phyloP scores from a whole-genome alignment of 2,329 filamentous ascomycete species.

The Dactylonectria estremocensis region DNA sequence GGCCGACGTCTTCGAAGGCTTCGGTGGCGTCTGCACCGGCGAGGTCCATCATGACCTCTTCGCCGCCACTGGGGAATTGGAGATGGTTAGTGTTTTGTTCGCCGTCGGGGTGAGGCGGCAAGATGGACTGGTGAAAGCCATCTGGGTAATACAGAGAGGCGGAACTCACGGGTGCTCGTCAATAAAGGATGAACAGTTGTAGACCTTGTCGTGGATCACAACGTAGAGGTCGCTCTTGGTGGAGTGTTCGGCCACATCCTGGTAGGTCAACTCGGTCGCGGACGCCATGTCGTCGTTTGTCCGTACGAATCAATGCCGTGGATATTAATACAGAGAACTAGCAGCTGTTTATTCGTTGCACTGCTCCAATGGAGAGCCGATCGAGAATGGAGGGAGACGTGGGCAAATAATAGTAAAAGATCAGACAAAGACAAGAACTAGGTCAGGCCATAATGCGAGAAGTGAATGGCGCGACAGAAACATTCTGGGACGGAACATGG shows the following conservation, averaged over 20 bases:
- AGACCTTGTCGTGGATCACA: slow-evolving; percentile 92
- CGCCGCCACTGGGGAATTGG: slow-evolving; percentile 17
- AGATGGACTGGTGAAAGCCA: not conserved
- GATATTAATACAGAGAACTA: too few relatives aligned
- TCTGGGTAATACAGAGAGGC: not conserved
- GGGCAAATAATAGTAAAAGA: not conserved
- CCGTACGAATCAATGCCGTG: not conserved
- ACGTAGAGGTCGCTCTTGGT: slow-evolving; percentile 90
- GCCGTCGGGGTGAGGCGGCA: not conserved
- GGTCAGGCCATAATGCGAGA: not conserved
- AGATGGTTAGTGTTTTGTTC: not conserved
- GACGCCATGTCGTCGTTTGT: slow-evolving; percentile 15
- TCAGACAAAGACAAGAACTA: not conserved
- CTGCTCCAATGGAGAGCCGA: not conserved
- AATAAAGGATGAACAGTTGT: slow-evolving; percentile 84
- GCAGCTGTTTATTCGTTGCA: not conserved
- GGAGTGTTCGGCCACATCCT: slow-evolving; percentile 82
- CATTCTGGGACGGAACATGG: not conserved
- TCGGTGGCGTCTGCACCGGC: slow-evolving; percentile 29
- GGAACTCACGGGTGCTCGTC: slow-evolving; percentile 87
- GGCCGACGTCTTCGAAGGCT: slow-evolving; percentile 31
- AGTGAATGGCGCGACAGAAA: not conserved
- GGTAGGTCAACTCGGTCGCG: slow-evolving; percentile 73
- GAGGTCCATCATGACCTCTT: slow-evolving; percentile 21
- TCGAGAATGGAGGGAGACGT: not conserved